These are phyloP conservation scores for Pistacia vera DNA, from an alignment of 345 rosid genomes.

Conservation along the genomic window DNA sequence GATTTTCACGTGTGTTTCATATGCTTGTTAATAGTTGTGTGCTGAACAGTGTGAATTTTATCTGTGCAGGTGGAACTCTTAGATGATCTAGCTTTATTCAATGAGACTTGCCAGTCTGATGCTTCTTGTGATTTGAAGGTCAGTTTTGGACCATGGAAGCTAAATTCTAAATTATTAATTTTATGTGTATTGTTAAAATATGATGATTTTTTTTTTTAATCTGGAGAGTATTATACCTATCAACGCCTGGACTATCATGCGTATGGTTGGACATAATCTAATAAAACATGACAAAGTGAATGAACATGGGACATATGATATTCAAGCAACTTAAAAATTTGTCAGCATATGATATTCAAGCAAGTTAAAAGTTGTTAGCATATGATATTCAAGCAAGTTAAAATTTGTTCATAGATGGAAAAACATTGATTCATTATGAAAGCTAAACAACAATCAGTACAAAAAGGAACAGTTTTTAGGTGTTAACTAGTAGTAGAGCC, in stretches of 20 bases:
- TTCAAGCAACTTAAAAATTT: background rate
- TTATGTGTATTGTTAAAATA: background rate
- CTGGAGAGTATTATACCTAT: constrained; percentile 9
- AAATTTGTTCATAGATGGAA: no score
- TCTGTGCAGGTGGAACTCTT: constrained; percentile 48
- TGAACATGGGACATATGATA: background rate
- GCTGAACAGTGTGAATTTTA: constrained; percentile 23
- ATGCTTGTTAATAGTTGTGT: constrained; percentile 18
- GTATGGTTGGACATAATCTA: background rate
- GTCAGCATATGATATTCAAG: background rate
- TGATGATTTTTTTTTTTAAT: constrained; percentile 1
- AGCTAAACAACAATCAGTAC: background rate
- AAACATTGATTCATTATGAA: no score
- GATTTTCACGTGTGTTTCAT: constrained; percentile 15
- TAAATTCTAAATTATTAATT: background rate
- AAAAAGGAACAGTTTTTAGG: background rate
- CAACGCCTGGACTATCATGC: background rate
- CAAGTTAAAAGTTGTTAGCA: background rate
- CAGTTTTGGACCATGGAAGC: constrained; percentile 28
- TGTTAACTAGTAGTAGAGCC: background rate
- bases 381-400: no score
- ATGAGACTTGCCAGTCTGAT: constrained; percentile 44
- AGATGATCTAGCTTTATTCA: constrained; percentile 35
- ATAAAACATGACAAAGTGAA: background rate
- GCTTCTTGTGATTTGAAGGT: constrained; percentile 73